A percentile compares a stretch with the other conserved stretches of the same genome.
These are phyloP conservation scores for Sugiyamaella chiloensis DNA, from an alignment of 805 yeast genomes.

Conservation along the genomic window DNA sequence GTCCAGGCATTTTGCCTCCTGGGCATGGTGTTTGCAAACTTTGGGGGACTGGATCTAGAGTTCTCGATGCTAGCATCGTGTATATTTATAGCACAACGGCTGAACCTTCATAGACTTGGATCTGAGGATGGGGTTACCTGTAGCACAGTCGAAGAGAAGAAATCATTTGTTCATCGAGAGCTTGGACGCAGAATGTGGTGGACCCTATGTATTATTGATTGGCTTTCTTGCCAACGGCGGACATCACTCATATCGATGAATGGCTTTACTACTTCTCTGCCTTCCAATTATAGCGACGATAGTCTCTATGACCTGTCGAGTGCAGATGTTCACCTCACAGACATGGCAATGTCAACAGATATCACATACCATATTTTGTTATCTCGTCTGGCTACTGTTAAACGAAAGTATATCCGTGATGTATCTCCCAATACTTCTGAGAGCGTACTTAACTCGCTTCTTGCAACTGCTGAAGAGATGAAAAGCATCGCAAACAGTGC, in stretches of 20 bases:
- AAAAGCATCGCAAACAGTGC: neutral
- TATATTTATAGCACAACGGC: neutral
- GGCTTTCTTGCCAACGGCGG: neutral
- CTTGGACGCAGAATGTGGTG: neutral
- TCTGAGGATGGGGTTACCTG: neutral
- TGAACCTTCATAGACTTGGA: neutral
- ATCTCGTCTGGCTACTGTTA: neutral
- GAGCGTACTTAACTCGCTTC: neutral
- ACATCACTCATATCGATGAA: neutral
- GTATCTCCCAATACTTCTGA: neutral
- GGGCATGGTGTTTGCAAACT: neutral
- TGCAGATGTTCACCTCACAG: neutral
- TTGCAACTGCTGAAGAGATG: neutral
- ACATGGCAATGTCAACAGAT: neutral
- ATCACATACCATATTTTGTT: neutral
- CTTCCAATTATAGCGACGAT: neutral
- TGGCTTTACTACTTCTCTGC: neutral
- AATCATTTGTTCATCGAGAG: neutral
- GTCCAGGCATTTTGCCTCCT: neutral
- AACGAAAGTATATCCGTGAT: neutral
- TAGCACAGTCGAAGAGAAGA: neutral
- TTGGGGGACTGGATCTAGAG: neutral
- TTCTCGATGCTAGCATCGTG: neutral
- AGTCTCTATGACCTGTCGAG: neutral
- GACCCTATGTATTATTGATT: neutral